Base-by-base conservation (phyloP, 805 yeast species). In the Candida nonsorbophila region DNA sequence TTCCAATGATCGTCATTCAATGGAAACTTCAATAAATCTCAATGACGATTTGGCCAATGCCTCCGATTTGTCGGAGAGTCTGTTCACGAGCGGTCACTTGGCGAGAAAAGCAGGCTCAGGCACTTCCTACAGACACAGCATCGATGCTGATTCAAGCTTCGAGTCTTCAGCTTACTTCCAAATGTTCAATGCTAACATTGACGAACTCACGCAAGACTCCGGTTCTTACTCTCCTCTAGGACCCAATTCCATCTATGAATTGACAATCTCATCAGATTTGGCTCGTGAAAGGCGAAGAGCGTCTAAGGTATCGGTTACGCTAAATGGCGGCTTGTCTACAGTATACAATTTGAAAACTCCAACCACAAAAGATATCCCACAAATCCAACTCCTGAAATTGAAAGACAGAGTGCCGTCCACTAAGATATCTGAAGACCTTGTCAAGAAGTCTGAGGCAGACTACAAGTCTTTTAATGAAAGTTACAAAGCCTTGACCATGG, bases 341-440 rank as follows among this genome's bases (percentile, higher is more conserved):
- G 49, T 63, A 7, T 39, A 46, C 18, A 69, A 69, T 40, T 48
- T 81, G 15, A 62, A 62, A 22, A 69, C 75, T 6, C 97, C 98
- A 0, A 80, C 95, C 0, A 63, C 72, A 2, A 68, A 70, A 28
- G 97, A 92, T 46, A 90, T 90, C 7, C 95, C 97, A 0, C 86
- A 80, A 14, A 79, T 86, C 7, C 76, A 71, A 27, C 60, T 90
- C 22, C 35, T 44, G 42, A 51, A 59, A 20, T 45, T 64, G 16
- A 38, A 45, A 7, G 27, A 39, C 7, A 53, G 48, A 30, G 55
- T 55, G 2, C 21, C 47, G 14, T 40, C 41, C 15, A 38, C 43
- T 3, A 51, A 50, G 10, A 34, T 60, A 27, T 33, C 30, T 11
- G 21, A 30, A 3, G 29, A 38, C 14, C 49, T 51, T 25, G 44